Evolutionary conservation across 1,139 yeast species (phyloP).

Genomic region (Yamadazyma mexicana): DNA sequence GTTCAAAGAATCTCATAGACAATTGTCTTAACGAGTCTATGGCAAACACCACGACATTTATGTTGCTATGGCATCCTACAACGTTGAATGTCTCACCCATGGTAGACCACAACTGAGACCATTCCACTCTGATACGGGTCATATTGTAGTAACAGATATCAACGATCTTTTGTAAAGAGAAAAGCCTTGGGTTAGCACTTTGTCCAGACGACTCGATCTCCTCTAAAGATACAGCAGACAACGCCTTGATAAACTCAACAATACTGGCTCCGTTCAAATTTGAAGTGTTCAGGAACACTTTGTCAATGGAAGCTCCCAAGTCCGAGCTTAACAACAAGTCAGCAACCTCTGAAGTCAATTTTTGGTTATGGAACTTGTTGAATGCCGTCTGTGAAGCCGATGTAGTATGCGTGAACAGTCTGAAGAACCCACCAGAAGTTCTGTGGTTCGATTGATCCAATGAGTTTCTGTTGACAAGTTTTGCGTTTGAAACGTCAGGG

Average conservation of each 20-base stretch:
- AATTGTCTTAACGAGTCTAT: slow-evolving; percentile 91
- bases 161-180: slow-evolving; percentile 90
- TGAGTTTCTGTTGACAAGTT: slow-evolving; percentile 59
- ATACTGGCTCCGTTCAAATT: slow-evolving; percentile 81
- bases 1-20: slow-evolving; percentile 86
- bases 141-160: slow-evolving; percentile 97
- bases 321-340: slow-evolving; percentile 69
- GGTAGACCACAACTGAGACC: slow-evolving; percentile 94
- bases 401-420: slow-evolving; percentile 29
- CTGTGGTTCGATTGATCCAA: slow-evolving; percentile 52
- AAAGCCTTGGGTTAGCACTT: slow-evolving; percentile 82
- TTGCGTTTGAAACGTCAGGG: slow-evolving; percentile 83
- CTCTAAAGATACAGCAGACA: slow-evolving; percentile 83
- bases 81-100: slow-evolving; percentile 88
- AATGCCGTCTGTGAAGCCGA: slow-evolving; percentile 45
- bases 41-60: slow-evolving; percentile 83
- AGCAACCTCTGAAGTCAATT: slow-evolving; percentile 38
- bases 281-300: slow-evolving; percentile 81
- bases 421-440: slow-evolving; percentile 48
- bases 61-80: slow-evolving; percentile 79
- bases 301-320: slow-evolving; percentile 81
- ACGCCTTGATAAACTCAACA: slow-evolving; percentile 80
- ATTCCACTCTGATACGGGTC: slow-evolving; percentile 93
- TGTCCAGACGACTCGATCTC: slow-evolving; percentile 89
- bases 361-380: slow-evolving; percentile 46